phyloP scores from a whole-genome alignment of 768 basidiomycete genomes.

The Lactifluus volemus region DNA sequence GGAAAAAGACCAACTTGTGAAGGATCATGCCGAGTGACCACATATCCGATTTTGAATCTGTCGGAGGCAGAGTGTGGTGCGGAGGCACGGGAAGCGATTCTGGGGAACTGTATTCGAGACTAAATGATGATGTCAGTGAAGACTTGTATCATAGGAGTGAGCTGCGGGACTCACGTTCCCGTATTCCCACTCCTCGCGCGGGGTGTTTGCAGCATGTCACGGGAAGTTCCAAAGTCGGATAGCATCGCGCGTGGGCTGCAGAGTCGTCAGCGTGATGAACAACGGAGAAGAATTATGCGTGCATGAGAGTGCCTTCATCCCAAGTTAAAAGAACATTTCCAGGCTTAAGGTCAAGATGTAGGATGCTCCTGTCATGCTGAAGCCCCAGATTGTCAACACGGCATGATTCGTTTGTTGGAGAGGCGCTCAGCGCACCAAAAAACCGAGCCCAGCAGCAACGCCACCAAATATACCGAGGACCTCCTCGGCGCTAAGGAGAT shows the following conservation, averaged over 20 bases:
- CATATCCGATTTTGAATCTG: conserved; percentile 89
- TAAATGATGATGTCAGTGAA: neutral
- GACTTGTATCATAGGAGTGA: neutral
- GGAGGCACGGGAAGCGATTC: conserved; percentile 69
- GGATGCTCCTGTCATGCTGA: conserved; percentile 73
- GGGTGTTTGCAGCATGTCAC: conserved; percentile 73
- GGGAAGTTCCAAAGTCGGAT: conserved; percentile 91
- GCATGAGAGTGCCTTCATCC: conserved; percentile 83
- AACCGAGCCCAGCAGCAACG: conserved; percentile 78
- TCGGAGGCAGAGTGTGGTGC: conserved; percentile 56
- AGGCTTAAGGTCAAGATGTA: conserved; percentile 92
- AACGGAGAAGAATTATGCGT: conserved; percentile 22
- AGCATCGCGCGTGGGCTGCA: conserved; percentile 88
- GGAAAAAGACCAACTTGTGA: conserved; percentile 88
- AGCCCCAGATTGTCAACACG: neutral
- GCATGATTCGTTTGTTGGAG: too few relatives aligned
- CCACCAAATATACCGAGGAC: conserved; percentile 73
- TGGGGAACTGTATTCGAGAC: conserved; percentile 32
- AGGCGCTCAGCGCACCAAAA: conserved; percentile 51
- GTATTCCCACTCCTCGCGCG: conserved; percentile 82
- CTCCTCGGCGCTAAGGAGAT: conserved; percentile 80
- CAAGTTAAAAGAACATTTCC: conserved; percentile 89
- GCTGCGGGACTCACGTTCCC: conserved; percentile 61
- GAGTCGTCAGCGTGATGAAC: neutral
- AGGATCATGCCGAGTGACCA: conserved; percentile 97